Percentiles rank a stretch among this genome's conserved stretches.
Conservation (phyloP, 768 basidiomycete species). For the Pisolithus microcarpus region DNA sequence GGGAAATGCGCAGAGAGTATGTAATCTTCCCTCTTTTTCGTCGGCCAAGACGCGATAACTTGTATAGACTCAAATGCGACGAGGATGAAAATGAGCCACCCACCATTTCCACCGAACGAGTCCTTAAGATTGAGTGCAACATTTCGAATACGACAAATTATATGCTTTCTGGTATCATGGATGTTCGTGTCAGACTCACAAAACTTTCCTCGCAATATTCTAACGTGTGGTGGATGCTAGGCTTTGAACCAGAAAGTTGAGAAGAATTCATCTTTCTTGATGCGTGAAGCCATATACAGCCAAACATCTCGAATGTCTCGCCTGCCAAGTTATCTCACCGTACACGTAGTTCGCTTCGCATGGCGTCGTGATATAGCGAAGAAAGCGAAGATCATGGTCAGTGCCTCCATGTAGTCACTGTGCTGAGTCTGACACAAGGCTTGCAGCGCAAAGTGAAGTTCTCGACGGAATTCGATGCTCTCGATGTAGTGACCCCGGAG, state of each 20-base stretch:
- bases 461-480: conserved; percentile 77
- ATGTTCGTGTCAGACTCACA: conserved; percentile 39
- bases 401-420: conserved; percentile 4
- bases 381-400: conserved; percentile 96
- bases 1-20: conserved; percentile 68
- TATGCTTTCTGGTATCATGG: conserved; percentile 78
- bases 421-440: neutral
- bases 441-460: conserved; percentile 86
- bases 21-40: neutral
- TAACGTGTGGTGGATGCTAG: conserved; percentile 33
- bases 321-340: conserved; percentile 75
- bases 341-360: conserved; percentile 95
- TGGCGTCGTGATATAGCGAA: conserved; percentile 88
- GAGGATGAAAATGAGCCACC: conserved; percentile 77
- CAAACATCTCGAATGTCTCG: conserved; percentile 77
- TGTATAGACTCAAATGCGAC: conserved; percentile 62
- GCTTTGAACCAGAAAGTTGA: conserved; percentile 81
- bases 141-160: conserved; percentile 84
- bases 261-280: conserved; percentile 75
- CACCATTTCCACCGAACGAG: conserved; percentile 56
- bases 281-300: conserved; percentile 74
- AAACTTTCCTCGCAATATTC: conserved; percentile 2
- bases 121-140: conserved; percentile 89
- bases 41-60: conserved; percentile 7
- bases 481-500: conserved; percentile 77